phyloP scores from a whole-genome alignment of 495 filamentous ascomycete species.

The Penicillium bialowiezense region DNA sequence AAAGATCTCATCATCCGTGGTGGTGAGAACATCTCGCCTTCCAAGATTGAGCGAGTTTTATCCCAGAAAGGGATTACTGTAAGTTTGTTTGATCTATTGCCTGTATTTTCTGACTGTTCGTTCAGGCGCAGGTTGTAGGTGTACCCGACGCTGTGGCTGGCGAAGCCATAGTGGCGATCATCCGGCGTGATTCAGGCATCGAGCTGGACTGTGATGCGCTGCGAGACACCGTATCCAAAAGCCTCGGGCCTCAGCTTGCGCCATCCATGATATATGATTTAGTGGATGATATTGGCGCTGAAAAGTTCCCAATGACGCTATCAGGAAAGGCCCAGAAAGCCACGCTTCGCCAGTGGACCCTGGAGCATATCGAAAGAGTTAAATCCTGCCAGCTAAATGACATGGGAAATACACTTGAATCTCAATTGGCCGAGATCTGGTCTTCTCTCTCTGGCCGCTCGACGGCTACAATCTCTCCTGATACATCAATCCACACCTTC shows the following conservation, averaged over 20 bases:
- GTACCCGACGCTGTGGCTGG: constrained; percentile 4
- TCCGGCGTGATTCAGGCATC: no score
- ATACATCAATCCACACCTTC: constrained; percentile 8
- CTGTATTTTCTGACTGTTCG: no score
- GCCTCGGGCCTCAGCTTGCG: constrained; percentile 27
- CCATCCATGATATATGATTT: constrained; percentile 30
- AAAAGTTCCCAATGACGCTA: constrained; percentile 31
- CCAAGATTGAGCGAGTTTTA: constrained; percentile 16
- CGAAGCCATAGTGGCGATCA: no score
- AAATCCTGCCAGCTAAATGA: background rate
- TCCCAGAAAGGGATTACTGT: background rate
- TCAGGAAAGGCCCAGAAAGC: constrained; percentile 39
- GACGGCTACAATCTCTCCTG: constrained; percentile 2
- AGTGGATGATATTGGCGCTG: constrained; percentile 21
- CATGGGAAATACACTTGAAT: background rate
- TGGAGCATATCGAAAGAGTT: constrained; percentile 13
- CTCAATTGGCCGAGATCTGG: constrained; percentile 5
- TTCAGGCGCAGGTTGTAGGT: constrained; percentile 20
- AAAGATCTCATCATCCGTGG: constrained; percentile 74
- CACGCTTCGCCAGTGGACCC: constrained; percentile 13
- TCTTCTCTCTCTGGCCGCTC: constrained; percentile 6
- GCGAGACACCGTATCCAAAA: no score
- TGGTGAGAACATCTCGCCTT: constrained; percentile 23
- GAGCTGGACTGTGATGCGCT: no score
- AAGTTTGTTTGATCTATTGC: no score